phyloP scores from a whole-genome alignment of 305 asterid species.

The Petunia hybrid region DNA sequence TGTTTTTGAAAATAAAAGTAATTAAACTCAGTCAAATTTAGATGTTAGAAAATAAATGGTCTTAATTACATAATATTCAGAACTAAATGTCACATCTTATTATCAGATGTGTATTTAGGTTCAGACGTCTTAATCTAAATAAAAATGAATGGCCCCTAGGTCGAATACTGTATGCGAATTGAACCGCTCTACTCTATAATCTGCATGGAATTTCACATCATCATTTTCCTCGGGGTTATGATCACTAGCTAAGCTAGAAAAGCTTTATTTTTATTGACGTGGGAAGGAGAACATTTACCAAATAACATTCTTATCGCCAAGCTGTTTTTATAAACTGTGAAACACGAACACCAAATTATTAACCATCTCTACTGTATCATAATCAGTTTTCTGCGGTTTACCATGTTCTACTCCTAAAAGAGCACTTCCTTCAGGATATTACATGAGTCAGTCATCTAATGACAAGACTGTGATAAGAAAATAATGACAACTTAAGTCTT shows the following conservation, averaged over 20 bases:
- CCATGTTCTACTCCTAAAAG: background rate
- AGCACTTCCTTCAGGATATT: background rate
- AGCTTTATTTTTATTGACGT: conserved; percentile 4
- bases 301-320: background rate
- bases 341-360: background rate
- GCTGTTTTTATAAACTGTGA: background rate
- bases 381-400: background rate
- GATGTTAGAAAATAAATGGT: too few relatives aligned
- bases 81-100: too few relatives aligned
- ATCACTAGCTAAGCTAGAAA: conserved; percentile 10
- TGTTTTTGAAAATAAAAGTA: too few relatives aligned
- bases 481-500: background rate
- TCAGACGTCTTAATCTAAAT: too few relatives aligned
- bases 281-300: background rate
- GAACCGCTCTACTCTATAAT: background rate
- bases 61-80: too few relatives aligned
- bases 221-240: background rate
- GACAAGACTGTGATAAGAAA: background rate
- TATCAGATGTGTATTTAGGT: too few relatives aligned
- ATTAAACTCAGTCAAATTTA: too few relatives aligned
- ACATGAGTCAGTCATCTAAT: background rate
- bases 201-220: background rate
- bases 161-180: background rate
- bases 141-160: background rate
- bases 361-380: background rate